phyloP scores from a whole-genome alignment of 2,329 filamentous ascomycete genomes.

The Scedosporium aurantiacum region DNA sequence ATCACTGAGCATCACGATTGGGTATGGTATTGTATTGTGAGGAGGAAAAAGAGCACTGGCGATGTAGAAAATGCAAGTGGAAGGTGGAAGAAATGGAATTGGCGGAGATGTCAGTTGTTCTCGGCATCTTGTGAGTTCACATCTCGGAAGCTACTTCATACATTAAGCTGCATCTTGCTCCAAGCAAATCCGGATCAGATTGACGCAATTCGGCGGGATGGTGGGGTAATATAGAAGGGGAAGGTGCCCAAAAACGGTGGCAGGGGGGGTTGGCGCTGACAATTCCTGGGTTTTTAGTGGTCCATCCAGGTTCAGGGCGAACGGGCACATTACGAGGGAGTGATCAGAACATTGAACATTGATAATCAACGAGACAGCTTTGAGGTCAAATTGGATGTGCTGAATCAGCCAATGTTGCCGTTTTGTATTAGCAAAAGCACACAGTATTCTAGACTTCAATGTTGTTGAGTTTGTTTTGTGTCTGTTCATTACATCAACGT shows the following conservation, averaged over 20 bases:
- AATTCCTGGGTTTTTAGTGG: neutral
- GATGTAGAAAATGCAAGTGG: neutral
- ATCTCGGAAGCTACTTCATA: neutral
- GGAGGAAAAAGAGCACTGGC: neutral
- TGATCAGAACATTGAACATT: neutral
- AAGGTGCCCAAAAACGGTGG: neutral
- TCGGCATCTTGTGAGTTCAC: neutral
- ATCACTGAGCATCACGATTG: neutral
- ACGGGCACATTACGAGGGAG: neutral
- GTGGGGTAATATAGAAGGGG: neutral
- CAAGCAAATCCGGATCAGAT: neutral
- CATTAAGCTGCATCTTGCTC: neutral
- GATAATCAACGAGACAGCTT: no score
- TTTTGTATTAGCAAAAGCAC: neutral
- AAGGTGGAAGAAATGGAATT: neutral
- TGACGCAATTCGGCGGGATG: slow-evolving; percentile 4
- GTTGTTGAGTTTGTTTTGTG: no score
- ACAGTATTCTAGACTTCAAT: no score
- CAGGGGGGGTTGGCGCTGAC: neutral
- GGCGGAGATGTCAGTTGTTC: neutral
- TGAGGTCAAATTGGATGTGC: no score
- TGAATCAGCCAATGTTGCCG: neutral
- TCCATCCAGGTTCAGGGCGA: neutral
- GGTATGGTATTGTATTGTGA: neutral
- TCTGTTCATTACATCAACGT: no score